These are phyloP conservation scores for Rehmannia glutinosa DNA, from an alignment of 257 asterid species.

Conservation along the genomic window DNA sequence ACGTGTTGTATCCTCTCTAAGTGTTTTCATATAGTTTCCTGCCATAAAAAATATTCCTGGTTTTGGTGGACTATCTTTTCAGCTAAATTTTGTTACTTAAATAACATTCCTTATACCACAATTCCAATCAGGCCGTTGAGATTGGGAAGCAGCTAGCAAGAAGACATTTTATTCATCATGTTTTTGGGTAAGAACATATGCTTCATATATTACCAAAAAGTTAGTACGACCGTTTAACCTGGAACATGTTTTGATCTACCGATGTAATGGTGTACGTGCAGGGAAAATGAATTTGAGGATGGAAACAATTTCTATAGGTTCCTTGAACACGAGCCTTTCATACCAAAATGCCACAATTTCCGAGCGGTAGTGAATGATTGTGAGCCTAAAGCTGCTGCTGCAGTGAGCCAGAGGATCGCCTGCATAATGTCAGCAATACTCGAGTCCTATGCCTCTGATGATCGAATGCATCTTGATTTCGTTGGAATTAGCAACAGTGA, in stretches of 20 bases:
- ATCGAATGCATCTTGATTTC: conserved; percentile 60
- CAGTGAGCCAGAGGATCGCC: conserved; percentile 49
- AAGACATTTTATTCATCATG: conserved; percentile 83
- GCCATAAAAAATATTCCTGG: no score
- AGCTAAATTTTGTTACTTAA: neutral
- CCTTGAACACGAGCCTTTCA: conserved; percentile 86
- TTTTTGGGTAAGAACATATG: conserved; percentile 60
- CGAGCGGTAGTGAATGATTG: conserved; percentile 63
- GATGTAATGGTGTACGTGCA: conserved; percentile 19
- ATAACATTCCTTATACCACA: neutral
- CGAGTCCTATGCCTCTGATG: conserved; percentile 81
- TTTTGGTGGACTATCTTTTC: no score
- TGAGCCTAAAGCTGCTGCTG: conserved; percentile 56
- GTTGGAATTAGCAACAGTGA: conserved; percentile 85
- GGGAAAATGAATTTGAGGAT: conserved; percentile 86
- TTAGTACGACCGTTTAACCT: neutral
- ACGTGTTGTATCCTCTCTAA: no score
- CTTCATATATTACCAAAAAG: neutral
- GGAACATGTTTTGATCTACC: neutral
- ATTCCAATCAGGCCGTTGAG: conserved; percentile 56
- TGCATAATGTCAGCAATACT: conserved; percentile 81
- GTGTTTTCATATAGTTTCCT: no score
- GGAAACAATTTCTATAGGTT: conserved; percentile 80
- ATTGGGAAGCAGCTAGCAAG: conserved; percentile 74
- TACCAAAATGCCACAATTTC: conserved; percentile 75